These are phyloP conservation scores for Reutealis trisperma DNA, from an alignment of 345 rosid species.

Conservation along the genomic window DNA sequence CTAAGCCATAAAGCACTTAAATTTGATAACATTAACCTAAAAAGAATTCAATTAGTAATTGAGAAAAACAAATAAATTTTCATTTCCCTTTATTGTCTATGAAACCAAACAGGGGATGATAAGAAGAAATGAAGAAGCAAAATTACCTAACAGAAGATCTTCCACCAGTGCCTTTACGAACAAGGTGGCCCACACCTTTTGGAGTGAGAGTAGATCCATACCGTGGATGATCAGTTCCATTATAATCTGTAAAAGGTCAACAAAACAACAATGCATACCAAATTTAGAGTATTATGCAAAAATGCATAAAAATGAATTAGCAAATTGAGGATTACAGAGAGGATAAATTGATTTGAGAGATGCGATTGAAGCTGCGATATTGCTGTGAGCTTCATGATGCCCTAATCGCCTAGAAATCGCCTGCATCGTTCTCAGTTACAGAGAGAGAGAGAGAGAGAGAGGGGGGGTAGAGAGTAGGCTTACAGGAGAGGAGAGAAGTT, in stretches of 20 bases:
- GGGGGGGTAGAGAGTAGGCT: slow-evolving; percentile 18
- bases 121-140: not conserved
- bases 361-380: slow-evolving; percentile 44
- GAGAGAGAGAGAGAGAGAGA: slow-evolving; percentile 21
- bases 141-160: slow-evolving; percentile 93
- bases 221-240: slow-evolving; percentile 59
- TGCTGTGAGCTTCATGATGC: slow-evolving; percentile 48
- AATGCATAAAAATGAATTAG: not conserved
- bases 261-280: slow-evolving; percentile 1
- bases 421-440: slow-evolving; percentile 54
- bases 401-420: slow-evolving; percentile 63
- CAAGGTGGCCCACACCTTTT: slow-evolving; percentile 73
- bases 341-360: slow-evolving; percentile 56
- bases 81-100: not conserved
- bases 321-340: slow-evolving; percentile 17
- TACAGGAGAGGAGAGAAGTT: not conserved
- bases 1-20: not conserved
- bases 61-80: not conserved
- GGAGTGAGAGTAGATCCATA: slow-evolving; percentile 61
- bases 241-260: slow-evolving; percentile 39
- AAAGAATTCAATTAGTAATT: not conserved
- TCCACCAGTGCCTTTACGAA: slow-evolving; percentile 99
- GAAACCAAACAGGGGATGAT: not conserved
- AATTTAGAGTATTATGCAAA: not conserved
- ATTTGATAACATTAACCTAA: not conserved